Base-by-base conservation (phyloP, 2,329 filamentous ascomycete species). In the Trichoderma sp. region DNA sequence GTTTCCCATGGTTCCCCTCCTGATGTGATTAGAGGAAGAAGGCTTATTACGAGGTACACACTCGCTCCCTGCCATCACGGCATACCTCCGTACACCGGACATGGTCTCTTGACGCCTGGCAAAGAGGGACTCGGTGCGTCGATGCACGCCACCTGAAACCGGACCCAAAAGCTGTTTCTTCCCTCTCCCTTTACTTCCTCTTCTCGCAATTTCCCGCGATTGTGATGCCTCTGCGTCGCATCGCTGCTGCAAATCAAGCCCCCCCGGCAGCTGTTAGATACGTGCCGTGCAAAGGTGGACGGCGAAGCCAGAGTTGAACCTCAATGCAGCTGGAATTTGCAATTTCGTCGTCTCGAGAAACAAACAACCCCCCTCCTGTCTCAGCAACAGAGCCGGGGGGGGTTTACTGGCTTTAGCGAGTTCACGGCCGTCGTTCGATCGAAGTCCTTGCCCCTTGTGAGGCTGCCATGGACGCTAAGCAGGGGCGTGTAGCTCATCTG, bases 341-440 rank as follows among this genome's bases (percentile, higher is more conserved):
- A 57, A 64, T 64, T 64, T 59, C 30, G 30, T 58, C 44, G 28
- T 47, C 24, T 45, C n/a, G 14, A 55, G 41, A 39, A 43, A 47
- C 24, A 34, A 50, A 50, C 17, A 51, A 50, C 5, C 9, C 19
- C 44, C 19, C 47, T 51, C 43, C 21, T 54, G n/a, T 64, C 54
- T 26, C 43, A 30, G 51, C 54, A 52, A 34, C 54, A 39, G 9
- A 44, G 28, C 62, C 45, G 47, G 55, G 62, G 54, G 19, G 21
- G 21, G 30, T 34, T n/a, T 2, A 17, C 44, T 64, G 52, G 50
- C 51, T 66, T 66, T 66, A 58, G 54, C 64, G 54, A 64, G 61
- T 57, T 64, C 61, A 56, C 47, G 21, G 17, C 39, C 64, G 64
- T 66, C 52, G 64, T 66, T 66, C 60, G 64, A 64, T 64, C 64